Evolutionary conservation across 306 rosid genomes (phyloP), one percentile per base, ranked within the genome.

Genomic region (Purshia tridentata): DNA sequence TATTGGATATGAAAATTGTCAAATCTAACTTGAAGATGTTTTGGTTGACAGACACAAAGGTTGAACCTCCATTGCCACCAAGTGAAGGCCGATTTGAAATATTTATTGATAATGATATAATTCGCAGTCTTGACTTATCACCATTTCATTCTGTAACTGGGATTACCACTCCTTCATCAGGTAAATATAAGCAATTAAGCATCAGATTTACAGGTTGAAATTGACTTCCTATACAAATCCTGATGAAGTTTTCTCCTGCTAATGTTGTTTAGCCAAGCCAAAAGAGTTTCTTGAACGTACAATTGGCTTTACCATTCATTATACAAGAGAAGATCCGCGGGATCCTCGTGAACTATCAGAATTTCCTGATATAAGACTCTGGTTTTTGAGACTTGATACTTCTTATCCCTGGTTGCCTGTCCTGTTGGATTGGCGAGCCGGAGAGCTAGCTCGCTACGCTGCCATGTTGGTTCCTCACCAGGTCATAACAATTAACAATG

Each of bases 401-500:
- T 23, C 81, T 45, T 93, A 93, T 82, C 97, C 98, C 69, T 93
- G 98, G 97, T 55, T 93, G 78, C 98, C 96, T 12, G 91, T 88
- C 57, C 75, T 89, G 72, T 77, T 93, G 81, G 97, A 93, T 57
- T 93, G 98, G 97, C 82, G 92, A 65, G 97, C 98, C 1, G 98
- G 98, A 5, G 98, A 93, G 72, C 83, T 91, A 6, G 98, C 97
- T 78, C 96, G 98, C 18, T 93, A 91, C 42, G 89, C 96, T 52
- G 97, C 98, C 35, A 91, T 93, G 96, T 81, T 93, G 85, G 91
- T 93, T 72, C 97, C 97, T 65, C 98, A 93, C 80, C 98, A 93
- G 98, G 98, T 93, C 65, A 77, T 73, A 0, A 54, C 39, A 47
- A 66, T n/a, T 6, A 4, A 15, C 48, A 20, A 42, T 46, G 60